Percentiles rank a stretch among this genome's conserved stretches.
Evolutionary conservation across 1,284 basidiomycete species (phyloP).

Genomic region (Puccinia coronata): DNA sequence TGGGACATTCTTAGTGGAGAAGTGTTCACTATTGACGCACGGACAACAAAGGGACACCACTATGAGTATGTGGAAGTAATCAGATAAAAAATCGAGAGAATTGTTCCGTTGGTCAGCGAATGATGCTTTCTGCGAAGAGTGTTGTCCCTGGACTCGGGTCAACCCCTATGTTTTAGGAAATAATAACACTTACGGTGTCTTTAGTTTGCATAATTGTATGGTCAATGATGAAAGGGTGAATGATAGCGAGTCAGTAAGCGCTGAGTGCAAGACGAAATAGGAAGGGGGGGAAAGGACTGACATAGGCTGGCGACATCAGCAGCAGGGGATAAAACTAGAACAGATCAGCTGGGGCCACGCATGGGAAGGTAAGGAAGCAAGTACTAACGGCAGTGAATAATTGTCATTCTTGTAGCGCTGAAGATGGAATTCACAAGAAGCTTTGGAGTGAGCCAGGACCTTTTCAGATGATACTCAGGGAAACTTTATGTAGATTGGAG

Average conservation of each 20-base stretch:
- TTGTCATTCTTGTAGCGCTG: constrained; percentile 37
- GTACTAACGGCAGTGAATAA: constrained; percentile 49
- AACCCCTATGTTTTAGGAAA: background rate
- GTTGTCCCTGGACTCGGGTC: too few relatives aligned
- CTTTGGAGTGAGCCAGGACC: constrained; percentile 46
- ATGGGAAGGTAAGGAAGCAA: constrained; percentile 13
- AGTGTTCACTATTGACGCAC: constrained; percentile 28
- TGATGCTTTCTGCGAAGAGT: constrained; percentile 11
- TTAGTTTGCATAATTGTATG: constrained; percentile 28
- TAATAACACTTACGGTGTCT: constrained; percentile 43
- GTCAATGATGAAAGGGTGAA: constrained; percentile 22
- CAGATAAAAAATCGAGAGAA: constrained; percentile 8
- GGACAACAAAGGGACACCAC: constrained; percentile 44
- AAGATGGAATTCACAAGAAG: constrained; percentile 47
- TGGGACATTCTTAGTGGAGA: background rate
- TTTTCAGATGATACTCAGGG: constrained; percentile 34
- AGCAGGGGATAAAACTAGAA: constrained; percentile 45
- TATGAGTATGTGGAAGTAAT: background rate
- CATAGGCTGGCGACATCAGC: constrained; percentile 50
- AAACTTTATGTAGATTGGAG: too few relatives aligned
- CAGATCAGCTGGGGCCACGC: constrained; percentile 44
- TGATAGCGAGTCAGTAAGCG: constrained; percentile 21
- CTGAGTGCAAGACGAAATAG: background rate
- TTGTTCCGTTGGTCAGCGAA: background rate
- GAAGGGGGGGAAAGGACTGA: constrained; percentile 49